phyloP scores from a whole-genome alignment of 352 stramenopile species.

The Pythium sukuiense region DNA sequence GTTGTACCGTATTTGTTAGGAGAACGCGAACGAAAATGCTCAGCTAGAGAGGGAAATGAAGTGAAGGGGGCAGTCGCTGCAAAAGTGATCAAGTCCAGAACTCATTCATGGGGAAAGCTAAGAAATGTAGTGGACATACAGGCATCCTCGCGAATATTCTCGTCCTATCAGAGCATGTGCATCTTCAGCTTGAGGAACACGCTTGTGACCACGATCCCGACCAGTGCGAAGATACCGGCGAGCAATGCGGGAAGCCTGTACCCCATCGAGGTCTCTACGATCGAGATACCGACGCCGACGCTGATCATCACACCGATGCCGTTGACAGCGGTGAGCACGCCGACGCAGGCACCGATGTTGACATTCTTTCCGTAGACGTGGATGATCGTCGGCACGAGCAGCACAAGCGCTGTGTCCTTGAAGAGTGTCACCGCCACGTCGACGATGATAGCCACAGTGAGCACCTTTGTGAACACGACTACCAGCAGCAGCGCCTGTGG shows the following conservation, averaged over 20 bases:
- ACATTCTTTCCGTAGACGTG: constrained; percentile 52
- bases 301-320: constrained; percentile 73
- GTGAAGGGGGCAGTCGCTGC: too few species aligned
- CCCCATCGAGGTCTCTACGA: constrained; percentile 64
- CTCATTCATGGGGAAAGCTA: too few species aligned
- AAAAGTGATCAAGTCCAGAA: too few species aligned
- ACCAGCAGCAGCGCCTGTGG: constrained; percentile 51
- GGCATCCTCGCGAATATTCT: too few species aligned
- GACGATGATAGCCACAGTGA: constrained; percentile 47
- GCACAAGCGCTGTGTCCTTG: constrained; percentile 55
- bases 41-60: too few species aligned
- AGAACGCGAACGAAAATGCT: too few species aligned
- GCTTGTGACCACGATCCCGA: constrained; percentile 56
- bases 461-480: too few species aligned
- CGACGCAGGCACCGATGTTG: constrained; percentile 68
- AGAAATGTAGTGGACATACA: constrained; percentile 34
- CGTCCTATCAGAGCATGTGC: too few species aligned
- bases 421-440: constrained; percentile 48
- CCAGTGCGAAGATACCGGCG: constrained; percentile 57
- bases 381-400: constrained; percentile 74
- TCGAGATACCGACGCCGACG: constrained; percentile 49
- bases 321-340: constrained; percentile 74
- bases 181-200: constrained; percentile 70
- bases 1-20: too few species aligned
- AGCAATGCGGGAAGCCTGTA: constrained; percentile 67